Evolutionary conservation across 78 protist species (phyloP), one percentile per base, ranked within the genome.

Genomic region (Dictyostelium purpureum): DNA sequence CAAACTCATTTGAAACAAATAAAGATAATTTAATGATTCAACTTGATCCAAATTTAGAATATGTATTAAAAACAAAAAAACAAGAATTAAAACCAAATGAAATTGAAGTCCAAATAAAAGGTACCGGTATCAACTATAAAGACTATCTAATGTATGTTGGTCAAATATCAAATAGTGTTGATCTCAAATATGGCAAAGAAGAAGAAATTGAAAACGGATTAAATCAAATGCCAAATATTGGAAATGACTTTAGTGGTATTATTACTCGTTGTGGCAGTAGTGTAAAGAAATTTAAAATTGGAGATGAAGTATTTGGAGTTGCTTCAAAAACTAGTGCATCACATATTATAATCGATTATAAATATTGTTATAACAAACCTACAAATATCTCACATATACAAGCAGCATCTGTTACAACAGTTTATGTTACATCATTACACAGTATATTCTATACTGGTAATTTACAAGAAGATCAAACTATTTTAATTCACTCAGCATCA

Each of bases 71-170:
- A 26, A 0, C 16, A 16, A 45, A 51, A 74, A 4, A 2, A 35
- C 18, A 56, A 24, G 9, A 11, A 16, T 77, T 85, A 47, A 12
- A 0, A 1, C 38, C 69, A 12, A 73, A 85, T 37, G 40, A 85
- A 73, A 52, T 85, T 45, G 91, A 85, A 28, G 63, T 85, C 38
- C 54, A 85, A 45, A 79, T 75, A 12, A 70, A 19, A n/a, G 54
- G 82, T 4, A 45, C 75, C 0, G 91, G 91, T 73, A 70, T 90
- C 1, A 90, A 67, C 42, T 70, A 74, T 51, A 49, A 61, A 21
- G 95, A 90, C 56, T 47, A 56, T 19, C 19, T 89, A 65, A 47
- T 67, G 43, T 77, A 80, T 38, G 49, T 31, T 67, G 89, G 89
- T 51, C 38, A 51, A 18, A 21, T 35, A 19, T 18, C 71, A 19